Conservation (phyloP, 2,329 filamentous ascomycete genomes). For the Rutstroemia sp. region DNA sequence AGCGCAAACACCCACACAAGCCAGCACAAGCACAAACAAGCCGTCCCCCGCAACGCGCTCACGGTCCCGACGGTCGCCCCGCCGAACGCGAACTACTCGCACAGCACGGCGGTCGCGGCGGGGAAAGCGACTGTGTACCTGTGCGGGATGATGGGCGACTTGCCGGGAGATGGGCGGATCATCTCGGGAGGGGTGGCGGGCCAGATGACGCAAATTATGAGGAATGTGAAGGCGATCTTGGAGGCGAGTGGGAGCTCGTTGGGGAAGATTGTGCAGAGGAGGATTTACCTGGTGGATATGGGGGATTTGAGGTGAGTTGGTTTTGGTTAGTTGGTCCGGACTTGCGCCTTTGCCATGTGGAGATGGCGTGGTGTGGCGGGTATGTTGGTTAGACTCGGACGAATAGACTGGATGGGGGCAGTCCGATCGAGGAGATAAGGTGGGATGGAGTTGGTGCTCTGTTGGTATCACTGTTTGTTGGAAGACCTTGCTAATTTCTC, state of each 20-base stretch:
- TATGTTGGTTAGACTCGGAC: neutral
- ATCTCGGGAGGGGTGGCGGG: neutral
- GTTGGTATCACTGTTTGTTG: no score
- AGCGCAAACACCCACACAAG: neutral
- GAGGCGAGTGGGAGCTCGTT: conserved; percentile 1
- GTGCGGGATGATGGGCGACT: conserved; percentile 1
- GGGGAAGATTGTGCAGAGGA: conserved; percentile 3
- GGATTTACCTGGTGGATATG: conserved; percentile 4
- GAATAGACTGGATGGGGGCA: neutral
- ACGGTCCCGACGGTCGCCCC: conserved; percentile 2
- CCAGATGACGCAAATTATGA: conserved; percentile 6
- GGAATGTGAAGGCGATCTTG: conserved; percentile 3
- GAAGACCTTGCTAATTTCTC: no score
- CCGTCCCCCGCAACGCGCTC: neutral
- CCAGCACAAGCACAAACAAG: neutral
- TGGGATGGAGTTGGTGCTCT: no score
- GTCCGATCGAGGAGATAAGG: neutral
- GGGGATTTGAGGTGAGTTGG: conserved; percentile 4
- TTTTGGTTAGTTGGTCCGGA: neutral
- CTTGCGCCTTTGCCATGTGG: no score
- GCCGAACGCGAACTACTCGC: neutral
- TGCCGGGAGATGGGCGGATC: conserved; percentile 1
- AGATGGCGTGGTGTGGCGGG: neutral
- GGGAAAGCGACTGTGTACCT: conserved; percentile 1
- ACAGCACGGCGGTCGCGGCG: neutral